Evolutionary conservation across 2,329 filamentous ascomycete genomes (phyloP), one percentile per base, ranked within the genome.

Genomic region (Phaeomoniella chlamydospora): DNA sequence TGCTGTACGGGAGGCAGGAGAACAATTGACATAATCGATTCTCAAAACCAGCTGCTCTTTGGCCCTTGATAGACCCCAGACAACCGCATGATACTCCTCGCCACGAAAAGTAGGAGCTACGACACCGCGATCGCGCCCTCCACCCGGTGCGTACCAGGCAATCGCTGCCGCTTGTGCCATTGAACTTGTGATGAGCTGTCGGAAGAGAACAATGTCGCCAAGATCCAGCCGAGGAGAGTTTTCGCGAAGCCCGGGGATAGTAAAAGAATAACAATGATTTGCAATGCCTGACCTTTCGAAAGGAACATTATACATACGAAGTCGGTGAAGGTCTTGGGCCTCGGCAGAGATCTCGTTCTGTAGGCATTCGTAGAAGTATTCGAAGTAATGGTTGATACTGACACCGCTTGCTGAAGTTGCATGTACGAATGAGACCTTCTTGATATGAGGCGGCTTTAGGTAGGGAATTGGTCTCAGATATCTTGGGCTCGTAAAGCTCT

Each of bases 71-170:
- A 51, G 33, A 4, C 41, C 45, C 39, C 43, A 44, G 2, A 52
- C 48, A 18, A 46, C 35, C 14, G 49, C 47, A 38, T 41, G 40
- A 31, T 46, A 39, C 35, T 51, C 41, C 13, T 41, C 39, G 15
- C 49, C 49, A 10, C 42, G 45, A 40, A 51, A 52, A 2, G 43
- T 47, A 6, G 47, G 48, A 12, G 46, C 45, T 17, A 44, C 36
- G 4, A 39, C 35, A 15, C 47, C 42, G 2, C 37, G 39, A 4
- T 43, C 36, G 5, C 37, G 37, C 18, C 41, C 40, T 19, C 40
- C 35, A 35, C 44, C 43, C 12, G 39, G 34, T 6, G 35, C 34
- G 29, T 45, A 34, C 46, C 46, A 48, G 22, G 38, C 34, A 11
- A 34, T 37, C 15, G 43, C 45, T 13, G 39, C 40, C 15, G 38